Conservation (phyloP, 768 basidiomycete species). For the Podaxis sp. region DNA sequence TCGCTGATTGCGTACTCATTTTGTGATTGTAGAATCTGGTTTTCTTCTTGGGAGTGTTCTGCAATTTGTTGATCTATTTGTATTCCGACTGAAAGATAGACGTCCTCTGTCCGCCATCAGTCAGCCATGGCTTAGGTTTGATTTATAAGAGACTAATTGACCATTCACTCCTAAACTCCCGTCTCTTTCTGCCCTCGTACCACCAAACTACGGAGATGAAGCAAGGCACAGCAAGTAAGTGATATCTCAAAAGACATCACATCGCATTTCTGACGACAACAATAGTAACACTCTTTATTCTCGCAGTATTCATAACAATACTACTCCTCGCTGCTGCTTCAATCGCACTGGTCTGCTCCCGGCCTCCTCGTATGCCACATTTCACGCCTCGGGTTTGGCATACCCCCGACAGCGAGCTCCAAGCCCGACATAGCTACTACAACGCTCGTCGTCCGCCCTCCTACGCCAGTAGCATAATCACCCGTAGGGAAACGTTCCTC, state of each 20-base stretch:
- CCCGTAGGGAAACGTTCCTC: background rate
- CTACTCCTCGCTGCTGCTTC: conserved; percentile 4
- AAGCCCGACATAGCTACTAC: background rate
- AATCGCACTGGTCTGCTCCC: conserved; percentile 9
- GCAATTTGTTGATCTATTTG: background rate
- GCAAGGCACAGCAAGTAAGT: conserved; percentile 11
- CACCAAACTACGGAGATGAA: background rate
- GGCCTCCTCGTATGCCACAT: background rate
- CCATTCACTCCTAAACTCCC: background rate
- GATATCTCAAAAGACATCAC: no score
- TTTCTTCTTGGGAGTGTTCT: background rate
- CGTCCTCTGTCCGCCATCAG: background rate
- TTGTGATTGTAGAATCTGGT: background rate
- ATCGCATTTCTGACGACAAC: background rate
- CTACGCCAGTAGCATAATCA: conserved; percentile 1
- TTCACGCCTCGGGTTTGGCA: conserved; percentile 15
- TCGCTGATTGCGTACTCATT: background rate
- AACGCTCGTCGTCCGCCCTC: background rate
- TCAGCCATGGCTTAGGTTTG: background rate
- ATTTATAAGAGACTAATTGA: background rate
- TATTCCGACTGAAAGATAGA: conserved; percentile 3
- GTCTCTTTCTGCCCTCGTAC: background rate
- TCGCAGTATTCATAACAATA: conserved; percentile 4
- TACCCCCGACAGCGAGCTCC: background rate
- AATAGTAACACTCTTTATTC: conserved; percentile 10